Evolutionary conservation across 2,329 filamentous ascomycete species (phyloP).

Genomic region (Metarhizium guizhouense): DNA sequence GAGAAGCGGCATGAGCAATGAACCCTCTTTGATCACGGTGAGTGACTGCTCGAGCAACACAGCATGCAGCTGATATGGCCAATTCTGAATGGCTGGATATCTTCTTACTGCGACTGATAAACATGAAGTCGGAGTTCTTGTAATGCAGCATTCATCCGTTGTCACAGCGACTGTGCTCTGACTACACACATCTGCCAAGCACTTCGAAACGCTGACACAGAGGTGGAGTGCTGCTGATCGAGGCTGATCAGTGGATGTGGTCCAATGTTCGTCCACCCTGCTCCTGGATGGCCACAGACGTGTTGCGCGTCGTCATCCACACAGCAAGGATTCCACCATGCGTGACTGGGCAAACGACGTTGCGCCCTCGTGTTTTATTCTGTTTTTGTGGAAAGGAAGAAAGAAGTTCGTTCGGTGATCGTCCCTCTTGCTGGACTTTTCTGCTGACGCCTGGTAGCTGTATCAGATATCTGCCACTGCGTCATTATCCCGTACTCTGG

Average conservation of each 20-base stretch:
- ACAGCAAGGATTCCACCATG: not conserved
- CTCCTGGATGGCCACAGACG: not conserved
- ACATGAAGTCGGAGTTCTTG: no score
- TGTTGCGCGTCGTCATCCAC: conserved; percentile 4
- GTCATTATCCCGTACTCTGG: no score
- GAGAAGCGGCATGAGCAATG: not conserved
- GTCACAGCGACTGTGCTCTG: not conserved
- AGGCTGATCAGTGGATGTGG: not conserved
- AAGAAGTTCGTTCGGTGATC: not conserved
- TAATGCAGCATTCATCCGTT: not conserved
- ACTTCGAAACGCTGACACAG: not conserved
- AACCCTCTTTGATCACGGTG: not conserved
- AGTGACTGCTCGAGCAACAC: not conserved
- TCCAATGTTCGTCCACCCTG: not conserved
- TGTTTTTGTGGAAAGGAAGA: not conserved
- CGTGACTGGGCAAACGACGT: not conserved
- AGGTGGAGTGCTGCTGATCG: not conserved
- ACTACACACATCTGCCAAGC: not conserved
- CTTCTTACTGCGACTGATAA: no score
- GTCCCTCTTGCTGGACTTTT: no score
- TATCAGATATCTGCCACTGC: no score
- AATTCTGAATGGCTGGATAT: no score
- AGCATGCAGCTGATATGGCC: not conserved
- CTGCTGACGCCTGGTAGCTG: no score
- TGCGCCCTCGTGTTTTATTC: not conserved